These are phyloP conservation scores for Pilatotrama ljubarskyi DNA, from an alignment of 768 basidiomycete species.

Conservation along the genomic window DNA sequence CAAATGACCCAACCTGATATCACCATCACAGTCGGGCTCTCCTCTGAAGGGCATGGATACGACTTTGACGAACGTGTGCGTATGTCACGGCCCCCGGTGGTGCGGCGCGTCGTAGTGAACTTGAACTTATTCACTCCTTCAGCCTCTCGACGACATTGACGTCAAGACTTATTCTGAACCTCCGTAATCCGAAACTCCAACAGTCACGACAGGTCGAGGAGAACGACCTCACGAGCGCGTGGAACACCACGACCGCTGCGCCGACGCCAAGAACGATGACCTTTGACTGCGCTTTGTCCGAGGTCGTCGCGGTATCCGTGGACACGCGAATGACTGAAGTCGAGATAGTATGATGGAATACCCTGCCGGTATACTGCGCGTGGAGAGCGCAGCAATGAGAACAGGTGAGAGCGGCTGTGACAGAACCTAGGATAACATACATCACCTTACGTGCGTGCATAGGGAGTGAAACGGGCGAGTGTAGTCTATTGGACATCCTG, in stretches of 20 bases:
- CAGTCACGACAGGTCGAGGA: neutral
- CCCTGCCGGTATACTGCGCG: neutral
- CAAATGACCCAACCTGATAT: neutral
- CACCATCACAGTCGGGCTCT: neutral
- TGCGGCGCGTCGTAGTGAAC: too few relatives aligned
- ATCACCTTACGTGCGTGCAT: too few relatives aligned
- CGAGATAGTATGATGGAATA: neutral
- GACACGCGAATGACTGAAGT: neutral
- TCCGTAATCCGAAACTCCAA: constrained; percentile 13
- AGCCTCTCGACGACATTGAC: constrained; percentile 17
- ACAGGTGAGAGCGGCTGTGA: too few relatives aligned
- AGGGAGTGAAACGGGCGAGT: too few relatives aligned
- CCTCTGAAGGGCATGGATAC: constrained; percentile 16
- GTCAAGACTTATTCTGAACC: constrained; percentile 20
- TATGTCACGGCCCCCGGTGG: neutral
- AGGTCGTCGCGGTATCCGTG: neutral
- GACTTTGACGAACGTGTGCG: constrained; percentile 21
- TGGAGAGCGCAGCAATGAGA: too few relatives aligned
- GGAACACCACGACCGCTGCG: constrained; percentile 6
- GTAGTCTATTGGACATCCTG: too few relatives aligned
- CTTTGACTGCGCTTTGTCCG: neutral
- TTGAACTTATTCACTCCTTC: neutral
- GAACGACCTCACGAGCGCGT: neutral
- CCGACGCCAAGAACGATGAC: neutral
- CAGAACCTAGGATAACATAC: too few relatives aligned